phyloP scores from a whole-genome alignment of 495 filamentous ascomycete genomes.

The Xylaria palmicola region DNA sequence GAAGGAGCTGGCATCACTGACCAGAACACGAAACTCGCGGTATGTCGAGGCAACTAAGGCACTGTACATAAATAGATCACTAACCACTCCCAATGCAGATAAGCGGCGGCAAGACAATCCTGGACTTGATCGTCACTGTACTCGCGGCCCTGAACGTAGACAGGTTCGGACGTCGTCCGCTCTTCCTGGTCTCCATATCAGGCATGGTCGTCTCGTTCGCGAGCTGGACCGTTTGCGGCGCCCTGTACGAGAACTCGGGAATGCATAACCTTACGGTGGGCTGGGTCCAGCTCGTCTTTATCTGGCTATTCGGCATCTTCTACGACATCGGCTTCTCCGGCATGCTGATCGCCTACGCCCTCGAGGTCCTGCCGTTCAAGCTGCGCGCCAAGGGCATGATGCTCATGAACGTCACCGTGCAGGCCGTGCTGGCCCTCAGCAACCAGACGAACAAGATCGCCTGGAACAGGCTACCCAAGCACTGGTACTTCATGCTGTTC shows the following conservation, averaged over 20 bases:
- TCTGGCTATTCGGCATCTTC: constrained; percentile 61
- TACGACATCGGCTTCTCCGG: constrained; percentile 64
- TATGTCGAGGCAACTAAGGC: constrained; percentile 23
- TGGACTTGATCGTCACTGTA: constrained; percentile 55
- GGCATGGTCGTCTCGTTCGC: constrained; percentile 53
- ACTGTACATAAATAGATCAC: constrained; percentile 12
- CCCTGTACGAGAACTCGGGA: constrained; percentile 48
- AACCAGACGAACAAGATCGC: constrained; percentile 63
- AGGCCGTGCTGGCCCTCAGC: constrained; percentile 58
- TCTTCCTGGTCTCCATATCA: constrained; percentile 53
- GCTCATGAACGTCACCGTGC: constrained; percentile 60
- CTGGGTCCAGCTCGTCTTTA: constrained; percentile 56
- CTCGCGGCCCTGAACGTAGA: constrained; percentile 56
- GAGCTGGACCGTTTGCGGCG: constrained; percentile 57
- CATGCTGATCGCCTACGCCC: constrained; percentile 62
- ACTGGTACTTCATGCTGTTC: constrained; percentile 64
- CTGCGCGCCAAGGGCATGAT: constrained; percentile 71
- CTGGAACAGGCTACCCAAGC: constrained; percentile 51
- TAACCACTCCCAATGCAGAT: constrained; percentile 34
- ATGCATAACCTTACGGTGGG: constrained; percentile 41
- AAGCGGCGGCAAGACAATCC: constrained; percentile 52
- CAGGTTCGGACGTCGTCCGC: constrained; percentile 55
- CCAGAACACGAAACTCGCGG: constrained; percentile 53
- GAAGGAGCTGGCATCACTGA: constrained; percentile 50
- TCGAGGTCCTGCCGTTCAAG: constrained; percentile 67